Percentiles rank a stretch among this genome's conserved stretches.
These are phyloP conservation scores for Lentinula raphanica DNA, from an alignment of 768 basidiomycete genomes.

Conservation along the genomic window DNA sequence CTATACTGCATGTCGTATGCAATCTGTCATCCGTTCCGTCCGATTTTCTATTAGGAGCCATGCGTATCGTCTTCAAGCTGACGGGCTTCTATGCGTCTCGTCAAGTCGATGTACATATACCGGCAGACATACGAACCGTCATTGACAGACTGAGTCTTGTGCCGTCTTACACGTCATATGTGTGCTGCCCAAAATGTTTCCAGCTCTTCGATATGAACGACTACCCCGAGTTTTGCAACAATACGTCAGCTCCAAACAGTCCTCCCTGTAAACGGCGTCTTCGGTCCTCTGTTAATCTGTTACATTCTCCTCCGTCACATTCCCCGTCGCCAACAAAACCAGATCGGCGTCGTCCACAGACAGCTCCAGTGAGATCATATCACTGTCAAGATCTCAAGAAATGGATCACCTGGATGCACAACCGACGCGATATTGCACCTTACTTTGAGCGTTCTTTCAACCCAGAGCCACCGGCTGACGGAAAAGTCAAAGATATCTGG, in stretches of 20 bases:
- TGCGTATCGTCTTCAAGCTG: neutral
- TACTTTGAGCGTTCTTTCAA: conserved; percentile 17
- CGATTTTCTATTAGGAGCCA: neutral
- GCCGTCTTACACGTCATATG: conserved; percentile 13
- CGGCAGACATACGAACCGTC: conserved; percentile 16
- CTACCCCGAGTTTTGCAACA: conserved; percentile 18
- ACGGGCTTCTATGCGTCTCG: no score
- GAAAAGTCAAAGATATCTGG: conserved; percentile 21
- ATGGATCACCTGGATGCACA: conserved; percentile 23
- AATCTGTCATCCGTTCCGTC: neutral
- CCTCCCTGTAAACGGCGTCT: conserved; percentile 12
- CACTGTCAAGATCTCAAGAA: conserved; percentile 20
- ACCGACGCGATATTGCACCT: conserved; percentile 20
- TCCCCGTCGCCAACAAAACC: no score
- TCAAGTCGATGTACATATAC: neutral
- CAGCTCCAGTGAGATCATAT: no score
- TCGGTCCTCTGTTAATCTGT: neutral
- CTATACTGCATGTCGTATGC: neutral
- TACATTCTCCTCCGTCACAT: no score
- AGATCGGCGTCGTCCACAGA: no score
- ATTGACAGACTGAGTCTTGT: conserved; percentile 15
- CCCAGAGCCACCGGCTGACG: neutral
- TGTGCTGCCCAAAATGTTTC: conserved; percentile 23
- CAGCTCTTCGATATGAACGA: conserved; percentile 13
- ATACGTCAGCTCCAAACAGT: conserved; percentile 11